phyloP scores from a whole-genome alignment of 305 asterid species.

The Petunia hybrid region DNA sequence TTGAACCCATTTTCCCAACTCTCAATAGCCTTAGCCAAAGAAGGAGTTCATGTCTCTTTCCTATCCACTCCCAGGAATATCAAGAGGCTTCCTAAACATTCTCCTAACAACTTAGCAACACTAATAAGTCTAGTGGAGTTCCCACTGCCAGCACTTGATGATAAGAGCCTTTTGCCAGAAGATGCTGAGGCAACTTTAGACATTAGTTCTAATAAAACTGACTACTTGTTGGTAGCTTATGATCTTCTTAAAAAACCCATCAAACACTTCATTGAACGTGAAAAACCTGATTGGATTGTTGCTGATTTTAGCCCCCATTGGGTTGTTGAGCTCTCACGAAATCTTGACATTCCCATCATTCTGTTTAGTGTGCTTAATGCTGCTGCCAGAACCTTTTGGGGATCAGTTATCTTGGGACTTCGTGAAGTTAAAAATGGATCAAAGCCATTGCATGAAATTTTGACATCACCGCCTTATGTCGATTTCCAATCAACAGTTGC shows the following conservation, averaged over 20 bases:
- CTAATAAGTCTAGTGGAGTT: conserved; percentile 28
- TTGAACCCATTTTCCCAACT: conserved; percentile 32
- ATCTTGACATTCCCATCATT: conserved; percentile 27
- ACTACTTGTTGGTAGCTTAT: conserved; percentile 12
- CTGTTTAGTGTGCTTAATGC: neutral
- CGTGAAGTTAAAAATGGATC: neutral
- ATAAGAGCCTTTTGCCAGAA: conserved; percentile 15
- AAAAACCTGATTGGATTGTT: conserved; percentile 30
- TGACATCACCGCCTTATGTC: conserved; percentile 7
- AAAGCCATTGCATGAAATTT: neutral
- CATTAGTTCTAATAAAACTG: conserved; percentile 13
- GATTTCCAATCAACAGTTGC: conserved; percentile 31
- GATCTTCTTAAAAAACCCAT: conserved; percentile 34
- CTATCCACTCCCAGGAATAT: conserved; percentile 32
- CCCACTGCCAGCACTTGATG: conserved; percentile 16
- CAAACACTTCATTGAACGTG: conserved; percentile 15
- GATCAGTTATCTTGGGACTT: neutral
- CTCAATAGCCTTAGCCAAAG: conserved; percentile 40
- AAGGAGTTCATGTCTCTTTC: conserved; percentile 34
- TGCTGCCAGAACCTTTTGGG: neutral
- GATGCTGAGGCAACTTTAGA: conserved; percentile 36
- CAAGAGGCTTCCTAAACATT: neutral
- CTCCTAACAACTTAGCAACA: neutral
- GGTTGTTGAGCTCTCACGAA: conserved; percentile 25
- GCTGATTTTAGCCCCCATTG: neutral